Evolutionary conservation across 306 rosid genomes (phyloP).

Genomic region (Acacia acuminata): DNA sequence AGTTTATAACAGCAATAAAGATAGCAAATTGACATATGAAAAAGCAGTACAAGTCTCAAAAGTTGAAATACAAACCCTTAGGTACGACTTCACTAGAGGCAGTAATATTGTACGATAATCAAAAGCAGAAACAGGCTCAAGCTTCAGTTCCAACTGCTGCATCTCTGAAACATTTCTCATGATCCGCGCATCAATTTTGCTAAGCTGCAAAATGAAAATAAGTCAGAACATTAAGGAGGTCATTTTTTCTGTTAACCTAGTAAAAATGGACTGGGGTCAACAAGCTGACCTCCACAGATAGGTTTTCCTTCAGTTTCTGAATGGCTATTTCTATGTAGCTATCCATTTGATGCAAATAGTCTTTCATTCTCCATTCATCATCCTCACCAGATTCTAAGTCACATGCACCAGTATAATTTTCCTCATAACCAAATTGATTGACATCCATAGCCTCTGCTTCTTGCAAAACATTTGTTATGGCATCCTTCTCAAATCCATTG

Average conservation of each 20-base stretch:
- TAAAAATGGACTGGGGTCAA: constrained; percentile 25
- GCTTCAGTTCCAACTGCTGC: constrained; percentile 87
- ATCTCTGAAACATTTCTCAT: constrained; percentile 71
- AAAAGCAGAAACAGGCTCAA: constrained; percentile 71
- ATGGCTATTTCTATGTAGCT: constrained; percentile 75
- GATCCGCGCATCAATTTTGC: constrained; percentile 82
- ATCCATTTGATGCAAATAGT: constrained; percentile 76
- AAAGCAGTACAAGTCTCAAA: constrained; percentile 22
- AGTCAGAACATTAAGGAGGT: constrained; percentile 37
- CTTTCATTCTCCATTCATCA: constrained; percentile 86
- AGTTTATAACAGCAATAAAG: constrained; percentile 26
- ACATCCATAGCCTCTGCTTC: constrained; percentile 73
- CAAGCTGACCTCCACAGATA: constrained; percentile 76
- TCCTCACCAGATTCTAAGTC: constrained; percentile 90
- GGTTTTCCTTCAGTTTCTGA: constrained; percentile 83
- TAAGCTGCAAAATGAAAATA: constrained; percentile 63
- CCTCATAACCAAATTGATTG: constrained; percentile 75
- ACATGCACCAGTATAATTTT: constrained; percentile 59
- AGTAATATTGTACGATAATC: constrained; percentile 82
- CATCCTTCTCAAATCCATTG: constrained; percentile 68
- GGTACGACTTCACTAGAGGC: constrained; percentile 85
- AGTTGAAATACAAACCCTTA: constrained; percentile 71
- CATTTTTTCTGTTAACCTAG: constrained; percentile 23
- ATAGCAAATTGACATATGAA: constrained; percentile 26
- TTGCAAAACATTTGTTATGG: constrained; percentile 75